These are phyloP conservation scores for Trichoderma koningii DNA, from an alignment of 2,329 filamentous ascomycete species.

Conservation along the genomic window DNA sequence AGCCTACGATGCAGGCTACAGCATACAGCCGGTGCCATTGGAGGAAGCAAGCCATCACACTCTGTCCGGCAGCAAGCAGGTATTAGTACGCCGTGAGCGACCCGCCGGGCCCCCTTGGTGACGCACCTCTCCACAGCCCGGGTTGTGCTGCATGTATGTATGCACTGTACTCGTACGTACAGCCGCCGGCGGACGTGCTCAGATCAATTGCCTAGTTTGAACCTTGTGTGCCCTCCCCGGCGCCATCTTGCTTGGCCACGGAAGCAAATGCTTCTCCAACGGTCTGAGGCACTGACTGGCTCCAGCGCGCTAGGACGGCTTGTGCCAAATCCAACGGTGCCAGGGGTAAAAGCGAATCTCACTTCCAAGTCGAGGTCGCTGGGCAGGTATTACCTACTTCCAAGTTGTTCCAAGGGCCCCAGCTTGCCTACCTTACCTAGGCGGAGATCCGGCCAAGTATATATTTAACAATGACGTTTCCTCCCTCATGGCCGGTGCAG, in stretches of 20 bases:
- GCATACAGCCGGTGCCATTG: background rate
- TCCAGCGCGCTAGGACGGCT: constrained; percentile 12
- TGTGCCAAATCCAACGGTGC: constrained; percentile 20
- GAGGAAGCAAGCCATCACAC: constrained; percentile 4
- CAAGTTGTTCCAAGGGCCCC: background rate
- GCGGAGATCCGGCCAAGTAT: constrained; percentile 7
- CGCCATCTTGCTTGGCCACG: background rate
- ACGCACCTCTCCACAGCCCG: constrained; percentile 9
- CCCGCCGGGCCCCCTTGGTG: constrained; percentile 15
- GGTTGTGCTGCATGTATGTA: constrained; percentile 11
- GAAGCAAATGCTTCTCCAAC: background rate
- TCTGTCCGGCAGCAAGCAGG: background rate
- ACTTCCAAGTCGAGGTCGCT: background rate
- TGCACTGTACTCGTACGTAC: constrained; percentile 6
- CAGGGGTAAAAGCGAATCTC: constrained; percentile 17
- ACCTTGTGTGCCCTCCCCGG: constrained; percentile 16
- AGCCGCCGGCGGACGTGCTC: constrained; percentile 6
- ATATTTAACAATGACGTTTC: constrained; percentile 26
- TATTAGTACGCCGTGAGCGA: background rate
- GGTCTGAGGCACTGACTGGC: background rate
- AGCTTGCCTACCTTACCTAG: no score
- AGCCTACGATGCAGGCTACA: no score
- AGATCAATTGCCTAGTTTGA: constrained; percentile 24
- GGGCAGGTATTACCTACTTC: background rate
- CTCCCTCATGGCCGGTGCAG: background rate